Conservation (phyloP, 345 rosid genomes). For the Rubroshorea leprosula region DNA sequence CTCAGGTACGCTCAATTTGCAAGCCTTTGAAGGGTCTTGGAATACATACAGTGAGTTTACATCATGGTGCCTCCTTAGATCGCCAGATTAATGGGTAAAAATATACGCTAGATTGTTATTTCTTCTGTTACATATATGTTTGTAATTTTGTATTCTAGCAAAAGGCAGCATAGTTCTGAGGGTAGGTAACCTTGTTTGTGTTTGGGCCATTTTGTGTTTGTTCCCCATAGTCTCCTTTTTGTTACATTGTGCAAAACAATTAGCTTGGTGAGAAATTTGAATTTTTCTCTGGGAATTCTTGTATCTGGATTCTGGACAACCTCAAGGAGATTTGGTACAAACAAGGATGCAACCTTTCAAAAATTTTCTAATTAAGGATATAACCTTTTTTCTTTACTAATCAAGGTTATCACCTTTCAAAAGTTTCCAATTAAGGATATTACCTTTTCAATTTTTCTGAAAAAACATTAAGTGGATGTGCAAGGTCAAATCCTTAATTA, state of each 20-base stretch:
- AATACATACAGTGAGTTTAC: conserved; percentile 81
- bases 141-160: background rate
- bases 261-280: background rate
- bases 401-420: too few relatives aligned
- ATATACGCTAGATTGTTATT: conserved; percentile 4
- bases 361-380: too few relatives aligned
- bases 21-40: conserved; percentile 82
- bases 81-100: conserved; percentile 82
- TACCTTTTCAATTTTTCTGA: too few relatives aligned
- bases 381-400: too few relatives aligned
- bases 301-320: too few relatives aligned
- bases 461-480: too few relatives aligned
- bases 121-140: background rate
- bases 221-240: background rate
- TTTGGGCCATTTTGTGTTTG: background rate
- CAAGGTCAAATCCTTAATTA: too few relatives aligned
- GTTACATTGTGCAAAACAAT: background rate
- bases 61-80: conserved; percentile 61
- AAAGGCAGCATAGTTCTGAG: background rate
- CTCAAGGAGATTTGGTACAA: too few relatives aligned
- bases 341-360: too few relatives aligned
- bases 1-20: conserved; percentile 70
- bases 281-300: too few relatives aligned
- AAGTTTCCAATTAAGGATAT: too few relatives aligned
- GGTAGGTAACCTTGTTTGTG: conserved; percentile 1